phyloP scores from a whole-genome alignment of 2,329 filamentous ascomycete species.

The Pleomassaria siparia region DNA sequence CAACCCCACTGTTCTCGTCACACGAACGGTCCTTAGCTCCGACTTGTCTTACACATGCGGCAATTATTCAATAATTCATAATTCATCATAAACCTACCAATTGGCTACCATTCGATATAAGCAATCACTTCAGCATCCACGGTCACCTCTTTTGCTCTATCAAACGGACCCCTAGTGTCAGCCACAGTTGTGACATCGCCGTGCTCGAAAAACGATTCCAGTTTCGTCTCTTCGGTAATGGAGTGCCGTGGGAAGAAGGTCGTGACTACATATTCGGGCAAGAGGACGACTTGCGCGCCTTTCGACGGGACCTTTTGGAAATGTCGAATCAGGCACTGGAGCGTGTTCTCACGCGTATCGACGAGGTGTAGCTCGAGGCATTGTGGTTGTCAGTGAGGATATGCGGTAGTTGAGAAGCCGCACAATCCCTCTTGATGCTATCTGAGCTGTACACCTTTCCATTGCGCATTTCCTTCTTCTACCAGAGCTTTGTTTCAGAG shows the following conservation, averaged over 20 bases:
- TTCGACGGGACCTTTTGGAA: conserved; percentile 48
- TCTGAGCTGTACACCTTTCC: background rate
- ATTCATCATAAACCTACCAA: too few species aligned
- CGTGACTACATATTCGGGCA: conserved; percentile 56
- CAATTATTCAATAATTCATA: too few species aligned
- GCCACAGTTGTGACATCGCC: conserved; percentile 44
- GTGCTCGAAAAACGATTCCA: conserved; percentile 54
- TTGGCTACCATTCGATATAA: too few species aligned
- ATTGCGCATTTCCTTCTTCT: background rate
- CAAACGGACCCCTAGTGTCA: conserved; percentile 51
- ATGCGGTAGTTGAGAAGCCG: background rate
- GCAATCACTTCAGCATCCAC: conserved; percentile 57
- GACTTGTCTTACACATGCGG: too few species aligned
- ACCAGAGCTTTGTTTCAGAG: too few species aligned
- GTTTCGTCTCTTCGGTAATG: conserved; percentile 46
- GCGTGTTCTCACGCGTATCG: conserved; percentile 42
- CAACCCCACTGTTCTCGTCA: too few species aligned
- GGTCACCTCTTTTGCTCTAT: conserved; percentile 47
- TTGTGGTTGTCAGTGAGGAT: conserved; percentile 15
- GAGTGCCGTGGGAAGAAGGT: conserved; percentile 58
- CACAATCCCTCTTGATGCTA: too few species aligned
- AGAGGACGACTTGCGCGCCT: conserved; percentile 52
- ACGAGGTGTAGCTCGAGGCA: conserved; percentile 46
- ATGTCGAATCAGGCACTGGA: conserved; percentile 52
- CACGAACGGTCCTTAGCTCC: too few species aligned